Evolutionary conservation across 164 flowering plant species (phyloP).

Genomic region (Annona cherimola): DNA sequence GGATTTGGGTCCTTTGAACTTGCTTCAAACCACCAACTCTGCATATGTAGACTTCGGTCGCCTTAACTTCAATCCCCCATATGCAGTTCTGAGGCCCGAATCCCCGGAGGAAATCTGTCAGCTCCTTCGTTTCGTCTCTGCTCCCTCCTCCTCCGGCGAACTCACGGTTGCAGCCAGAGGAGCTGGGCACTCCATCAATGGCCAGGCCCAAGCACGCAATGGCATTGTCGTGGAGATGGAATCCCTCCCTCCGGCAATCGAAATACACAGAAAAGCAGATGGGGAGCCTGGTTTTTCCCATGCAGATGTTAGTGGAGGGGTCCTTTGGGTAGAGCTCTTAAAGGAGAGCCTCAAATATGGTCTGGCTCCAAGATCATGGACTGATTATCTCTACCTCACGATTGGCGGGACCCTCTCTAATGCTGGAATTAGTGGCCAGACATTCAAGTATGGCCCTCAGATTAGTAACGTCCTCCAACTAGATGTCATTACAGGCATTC

Average conservation of each 20-base stretch:
- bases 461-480: conserved; percentile 36
- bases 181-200: conserved; percentile 36
- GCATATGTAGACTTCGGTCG: conserved; percentile 31
- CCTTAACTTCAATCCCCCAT: conserved; percentile 26
- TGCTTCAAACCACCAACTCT: conserved; percentile 21
- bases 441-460: conserved; percentile 34
- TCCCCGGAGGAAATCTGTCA: conserved; percentile 27
- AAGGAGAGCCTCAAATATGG: conserved; percentile 22
- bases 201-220: conserved; percentile 36
- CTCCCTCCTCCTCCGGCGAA: conserved; percentile 22
- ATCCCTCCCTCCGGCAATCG: conserved; percentile 20
- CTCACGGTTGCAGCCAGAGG: conserved; percentile 36
- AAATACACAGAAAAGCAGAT: conserved; percentile 13
- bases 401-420: conserved; percentile 45
- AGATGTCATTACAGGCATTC: conserved; percentile 41
- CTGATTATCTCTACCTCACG: conserved; percentile 36
- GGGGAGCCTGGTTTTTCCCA: conserved; percentile 14
- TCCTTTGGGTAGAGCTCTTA: conserved; percentile 35
- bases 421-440: conserved; percentile 46
- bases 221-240: conserved; percentile 39
- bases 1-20: conserved; percentile 28
- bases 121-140: conserved; percentile 21
- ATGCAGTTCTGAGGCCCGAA: conserved; percentile 27
- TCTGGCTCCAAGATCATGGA: conserved; percentile 42
- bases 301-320: conserved; percentile 37